phyloP scores from a whole-genome alignment of 1,284 basidiomycete genomes.

The Sporisorium graminicola region DNA sequence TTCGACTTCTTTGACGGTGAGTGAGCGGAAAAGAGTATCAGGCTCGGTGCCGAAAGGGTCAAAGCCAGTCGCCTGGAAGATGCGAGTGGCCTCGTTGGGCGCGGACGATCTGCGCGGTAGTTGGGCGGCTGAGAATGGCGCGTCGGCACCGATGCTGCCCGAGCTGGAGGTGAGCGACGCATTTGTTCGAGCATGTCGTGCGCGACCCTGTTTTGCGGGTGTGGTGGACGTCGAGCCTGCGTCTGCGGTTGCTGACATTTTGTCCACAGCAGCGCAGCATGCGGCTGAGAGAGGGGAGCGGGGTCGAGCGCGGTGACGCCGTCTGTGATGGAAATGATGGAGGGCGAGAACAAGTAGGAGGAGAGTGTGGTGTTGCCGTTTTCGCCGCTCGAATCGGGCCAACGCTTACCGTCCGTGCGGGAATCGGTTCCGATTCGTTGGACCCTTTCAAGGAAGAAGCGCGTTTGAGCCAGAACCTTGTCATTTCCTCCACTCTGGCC shows the following conservation, averaged over 20 bases:
- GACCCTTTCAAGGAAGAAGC: conserved; percentile 21
- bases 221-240: conserved; percentile 8
- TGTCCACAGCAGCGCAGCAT: not conserved
- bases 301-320: not conserved
- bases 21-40: conserved; percentile 46
- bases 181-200: conserved; percentile 41
- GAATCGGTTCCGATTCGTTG: conserved; percentile 31
- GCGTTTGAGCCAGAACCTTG: conserved; percentile 1
- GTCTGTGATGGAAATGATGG: conserved; percentile 3
- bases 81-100: conserved; percentile 29
- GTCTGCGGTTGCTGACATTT: conserved; percentile 19
- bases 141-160: conserved; percentile 9
- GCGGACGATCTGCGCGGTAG: conserved; percentile 16
- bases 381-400: not conserved
- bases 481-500: not conserved
- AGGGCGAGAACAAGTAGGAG: conserved; percentile 7
- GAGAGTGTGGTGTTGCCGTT: conserved; percentile 1
- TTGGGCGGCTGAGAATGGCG: conserved; percentile 1
- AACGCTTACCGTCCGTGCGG: conserved; percentile 28
- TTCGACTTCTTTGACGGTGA: conserved; percentile 51
- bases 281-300: not conserved
- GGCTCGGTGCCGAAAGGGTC: conserved; percentile 48
- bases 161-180: conserved; percentile 49
- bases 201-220: conserved; percentile 27
- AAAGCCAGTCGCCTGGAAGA: conserved; percentile 45